Percentiles rank a stretch among this genome's conserved stretches.
These are phyloP conservation scores for Fusarium sp. DNA, from an alignment of 2,329 filamentous ascomycete species.

Conservation along the genomic window DNA sequence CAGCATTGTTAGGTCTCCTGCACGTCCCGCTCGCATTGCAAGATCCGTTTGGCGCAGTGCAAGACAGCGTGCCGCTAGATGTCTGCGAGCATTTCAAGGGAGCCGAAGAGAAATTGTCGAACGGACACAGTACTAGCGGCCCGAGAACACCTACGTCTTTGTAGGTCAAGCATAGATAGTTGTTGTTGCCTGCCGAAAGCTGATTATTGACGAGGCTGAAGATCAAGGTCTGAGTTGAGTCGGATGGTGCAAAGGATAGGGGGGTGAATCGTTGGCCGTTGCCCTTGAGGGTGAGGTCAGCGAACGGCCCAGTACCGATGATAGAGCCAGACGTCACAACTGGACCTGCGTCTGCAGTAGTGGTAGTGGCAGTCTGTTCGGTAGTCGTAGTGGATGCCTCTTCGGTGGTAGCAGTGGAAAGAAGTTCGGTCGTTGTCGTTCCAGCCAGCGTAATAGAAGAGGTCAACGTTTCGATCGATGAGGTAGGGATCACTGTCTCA, in stretches of 20 bases:
- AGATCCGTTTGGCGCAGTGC: neutral
- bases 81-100: neutral
- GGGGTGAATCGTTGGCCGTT: neutral
- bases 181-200: neutral
- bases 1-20: accelerated
- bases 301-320: neutral
- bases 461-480: neutral
- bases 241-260: constrained; percentile 8
- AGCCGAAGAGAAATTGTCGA: neutral
- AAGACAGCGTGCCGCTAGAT: neutral
- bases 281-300: constrained; percentile 3
- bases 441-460: neutral
- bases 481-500: neutral
- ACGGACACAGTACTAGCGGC: constrained; percentile 4
- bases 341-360: neutral
- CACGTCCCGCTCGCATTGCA: accelerated
- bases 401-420: neutral
- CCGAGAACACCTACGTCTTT: neutral
- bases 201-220: neutral
- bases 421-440: neutral
- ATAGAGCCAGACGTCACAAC: constrained; percentile 1
- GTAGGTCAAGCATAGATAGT: constrained; percentile 7
- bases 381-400: neutral
- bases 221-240: constrained; percentile 7
- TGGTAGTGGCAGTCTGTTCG: neutral